phyloP scores from a whole-genome alignment of 2,329 filamentous ascomycete genomes.

The Gnomoniopsis sp. region DNA sequence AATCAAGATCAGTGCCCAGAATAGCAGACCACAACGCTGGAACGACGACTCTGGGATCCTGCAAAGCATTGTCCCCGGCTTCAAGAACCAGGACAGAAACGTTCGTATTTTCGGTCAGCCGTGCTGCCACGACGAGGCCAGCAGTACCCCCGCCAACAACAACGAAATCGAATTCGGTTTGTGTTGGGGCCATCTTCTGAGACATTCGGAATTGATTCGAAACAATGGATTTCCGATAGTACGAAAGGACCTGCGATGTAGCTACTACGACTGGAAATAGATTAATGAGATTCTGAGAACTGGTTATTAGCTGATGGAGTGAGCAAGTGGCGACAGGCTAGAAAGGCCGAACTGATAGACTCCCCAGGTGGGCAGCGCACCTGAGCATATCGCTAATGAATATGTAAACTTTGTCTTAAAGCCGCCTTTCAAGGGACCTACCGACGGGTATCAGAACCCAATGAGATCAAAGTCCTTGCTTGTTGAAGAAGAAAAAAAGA shows the following conservation, averaged over 20 bases:
- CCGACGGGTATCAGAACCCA: no score
- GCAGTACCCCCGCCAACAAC: constrained; percentile 2
- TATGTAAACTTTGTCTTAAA: no score
- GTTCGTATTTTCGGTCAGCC: constrained; percentile 1
- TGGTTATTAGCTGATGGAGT: neutral
- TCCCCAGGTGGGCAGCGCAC: no score
- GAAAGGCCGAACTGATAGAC: neutral
- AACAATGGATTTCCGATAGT: neutral
- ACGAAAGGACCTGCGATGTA: neutral
- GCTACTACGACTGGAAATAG: neutral
- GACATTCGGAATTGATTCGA: neutral
- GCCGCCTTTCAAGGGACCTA: no score
- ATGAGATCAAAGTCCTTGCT: no score
- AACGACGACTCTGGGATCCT: neutral
- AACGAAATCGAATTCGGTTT: neutral
- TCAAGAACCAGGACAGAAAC: neutral
- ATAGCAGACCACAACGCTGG: neutral
- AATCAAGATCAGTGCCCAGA: constrained; percentile 3
- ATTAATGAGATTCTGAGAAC: neutral
- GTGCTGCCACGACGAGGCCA: constrained; percentile 1
- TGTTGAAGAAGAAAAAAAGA: no score
- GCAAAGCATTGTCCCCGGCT: neutral
- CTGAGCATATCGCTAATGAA: no score
- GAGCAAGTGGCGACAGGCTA: neutral
- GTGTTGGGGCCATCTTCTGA: neutral